Evolutionary conservation across 1,139 yeast species (phyloP).

Genomic region (Sugiyamaella pinicola): DNA sequence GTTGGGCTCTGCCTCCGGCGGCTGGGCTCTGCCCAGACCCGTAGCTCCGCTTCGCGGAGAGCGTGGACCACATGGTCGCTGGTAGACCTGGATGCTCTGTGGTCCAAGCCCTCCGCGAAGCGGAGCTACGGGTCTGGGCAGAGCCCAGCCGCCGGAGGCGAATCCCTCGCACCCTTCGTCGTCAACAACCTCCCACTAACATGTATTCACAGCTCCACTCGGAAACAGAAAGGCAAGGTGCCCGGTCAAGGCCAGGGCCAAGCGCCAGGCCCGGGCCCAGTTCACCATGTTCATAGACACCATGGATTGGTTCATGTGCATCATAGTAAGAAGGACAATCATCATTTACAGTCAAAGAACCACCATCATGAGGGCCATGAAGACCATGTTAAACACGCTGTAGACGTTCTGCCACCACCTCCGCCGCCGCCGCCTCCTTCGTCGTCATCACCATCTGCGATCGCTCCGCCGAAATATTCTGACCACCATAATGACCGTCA

Average conservation of each 20-base stretch:
- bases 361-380: constrained; percentile 23
- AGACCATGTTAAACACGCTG: constrained; percentile 10
- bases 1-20: no score
- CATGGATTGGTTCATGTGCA: constrained; percentile 15
- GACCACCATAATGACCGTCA: constrained; percentile 9
- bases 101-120: no score
- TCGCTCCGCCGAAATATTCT: neutral
- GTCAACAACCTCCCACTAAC: constrained; percentile 5
- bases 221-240: constrained; percentile 9
- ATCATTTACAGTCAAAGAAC: constrained; percentile 19
- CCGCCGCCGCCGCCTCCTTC: neutral
- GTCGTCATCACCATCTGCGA: neutral
- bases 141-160: no score
- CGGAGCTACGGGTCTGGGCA: no score
- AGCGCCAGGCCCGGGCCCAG: neutral
- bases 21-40: no score
- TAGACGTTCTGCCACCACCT: neutral
- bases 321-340: constrained; percentile 23
- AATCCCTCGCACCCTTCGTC: no score
- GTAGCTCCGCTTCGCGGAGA: no score
- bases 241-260: neutral
- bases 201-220: neutral
- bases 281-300: constrained; percentile 15
- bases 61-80: no score
- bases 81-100: no score